Evolutionary conservation across 202 grass and related monocot genomes (phyloP).

Genomic region (Carex arenaria): DNA sequence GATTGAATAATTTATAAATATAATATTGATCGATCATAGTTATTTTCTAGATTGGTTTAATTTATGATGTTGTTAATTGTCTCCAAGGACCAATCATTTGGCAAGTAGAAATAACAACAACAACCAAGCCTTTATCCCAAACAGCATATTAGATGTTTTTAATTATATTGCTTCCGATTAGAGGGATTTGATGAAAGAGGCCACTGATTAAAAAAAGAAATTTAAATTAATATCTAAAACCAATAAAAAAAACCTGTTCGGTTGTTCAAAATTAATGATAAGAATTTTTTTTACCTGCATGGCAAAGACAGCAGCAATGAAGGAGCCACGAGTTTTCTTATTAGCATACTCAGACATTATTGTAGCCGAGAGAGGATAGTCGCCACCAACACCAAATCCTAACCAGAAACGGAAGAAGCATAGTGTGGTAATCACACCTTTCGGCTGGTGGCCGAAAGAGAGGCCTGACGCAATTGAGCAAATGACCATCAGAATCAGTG

Average conservation of each 20-base stretch:
- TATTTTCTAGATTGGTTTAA: conserved; percentile 11
- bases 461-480: conserved; percentile 54
- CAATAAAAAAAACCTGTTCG: too few relatives aligned
- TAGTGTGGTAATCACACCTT: conserved; percentile 55
- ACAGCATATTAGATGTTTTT: conserved; percentile 40
- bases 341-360: conserved; percentile 98
- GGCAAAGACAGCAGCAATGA: conserved; percentile 87
- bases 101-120: conserved; percentile 31
- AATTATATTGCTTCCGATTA: not conserved
- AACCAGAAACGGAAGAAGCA: conserved; percentile 96
- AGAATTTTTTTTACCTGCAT: conserved; percentile 45
- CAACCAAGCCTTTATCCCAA: too few relatives aligned
- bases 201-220: too few relatives aligned
- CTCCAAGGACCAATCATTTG: conserved; percentile 42
- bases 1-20: not conserved
- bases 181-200: too few relatives aligned
- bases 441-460: conserved; percentile 33
- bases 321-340: conserved; percentile 69
- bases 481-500: conserved; percentile 58
- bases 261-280: not conserved
- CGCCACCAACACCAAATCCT: conserved; percentile 76
- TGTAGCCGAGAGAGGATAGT: conserved; percentile 73
- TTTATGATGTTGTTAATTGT: conserved; percentile 31
- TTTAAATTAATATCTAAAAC: too few relatives aligned
- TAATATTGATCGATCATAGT: not conserved